Evolutionary conservation across 257 asterid genomes (phyloP).

Genomic region (Pogostemon cablin): DNA sequence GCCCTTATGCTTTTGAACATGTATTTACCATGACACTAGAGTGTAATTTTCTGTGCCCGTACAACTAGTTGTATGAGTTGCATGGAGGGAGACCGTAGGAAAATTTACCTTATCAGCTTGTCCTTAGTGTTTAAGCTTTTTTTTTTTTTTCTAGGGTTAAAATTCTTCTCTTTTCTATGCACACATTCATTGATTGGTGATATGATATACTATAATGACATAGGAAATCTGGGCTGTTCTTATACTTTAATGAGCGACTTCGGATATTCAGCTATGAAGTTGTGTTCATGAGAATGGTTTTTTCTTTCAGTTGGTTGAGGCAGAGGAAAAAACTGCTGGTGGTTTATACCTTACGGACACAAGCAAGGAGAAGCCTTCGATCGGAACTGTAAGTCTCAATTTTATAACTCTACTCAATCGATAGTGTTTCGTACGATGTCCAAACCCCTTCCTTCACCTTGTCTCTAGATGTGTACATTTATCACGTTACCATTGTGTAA

Average conservation of each 20-base stretch:
- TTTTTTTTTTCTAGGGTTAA: too few relatives aligned
- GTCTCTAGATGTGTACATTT: too few relatives aligned
- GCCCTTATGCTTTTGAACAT: too few relatives aligned
- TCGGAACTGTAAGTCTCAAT: constrained; percentile 65
- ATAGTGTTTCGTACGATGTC: neutral
- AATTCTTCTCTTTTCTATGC: too few relatives aligned
- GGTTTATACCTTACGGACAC: constrained; percentile 85
- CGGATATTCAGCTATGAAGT: neutral
- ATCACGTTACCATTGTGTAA: neutral
- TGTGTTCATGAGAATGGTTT: constrained; percentile 10
- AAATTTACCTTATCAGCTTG: too few relatives aligned
- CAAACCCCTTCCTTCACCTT: neutral
- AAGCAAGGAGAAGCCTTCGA: constrained; percentile 89
- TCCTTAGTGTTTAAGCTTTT: too few relatives aligned
- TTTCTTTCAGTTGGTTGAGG: constrained; percentile 70
- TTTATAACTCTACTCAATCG: neutral
- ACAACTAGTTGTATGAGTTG: too few relatives aligned
- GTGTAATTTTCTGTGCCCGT: too few relatives aligned
- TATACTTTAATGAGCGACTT: neutral
- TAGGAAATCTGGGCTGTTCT: neutral
- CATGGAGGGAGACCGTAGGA: too few relatives aligned
- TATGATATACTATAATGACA: too few relatives aligned
- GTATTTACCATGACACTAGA: too few relatives aligned
- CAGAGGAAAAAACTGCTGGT: constrained; percentile 86
- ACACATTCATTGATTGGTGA: too few relatives aligned